These are phyloP conservation scores for Discostella pseudostelligera DNA, from an alignment of 108 stramenopile genomes.

Conservation along the genomic window DNA sequence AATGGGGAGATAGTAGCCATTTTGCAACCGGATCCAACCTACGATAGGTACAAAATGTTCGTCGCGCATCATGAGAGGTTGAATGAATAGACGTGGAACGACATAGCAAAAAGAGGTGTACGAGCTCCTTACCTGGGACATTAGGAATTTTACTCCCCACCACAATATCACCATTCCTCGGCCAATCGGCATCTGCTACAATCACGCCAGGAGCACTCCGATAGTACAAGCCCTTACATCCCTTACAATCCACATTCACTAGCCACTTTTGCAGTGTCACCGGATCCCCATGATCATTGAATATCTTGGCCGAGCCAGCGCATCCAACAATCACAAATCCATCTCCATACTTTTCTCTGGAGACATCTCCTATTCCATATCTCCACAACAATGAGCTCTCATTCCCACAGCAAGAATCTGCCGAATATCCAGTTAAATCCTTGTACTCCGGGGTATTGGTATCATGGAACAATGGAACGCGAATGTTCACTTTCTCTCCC, in stretches of 20 bases:
- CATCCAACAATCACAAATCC: slow-evolving; percentile 81
- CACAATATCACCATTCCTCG: slow-evolving; percentile 88
- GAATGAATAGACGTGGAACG: slow-evolving; percentile 1
- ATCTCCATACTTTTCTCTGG: slow-evolving; percentile 72
- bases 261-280: slow-evolving; percentile 82
- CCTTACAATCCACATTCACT: slow-evolving; percentile 84
- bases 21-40: slow-evolving; percentile 88
- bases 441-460: slow-evolving; percentile 86
- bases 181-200: slow-evolving; percentile 92
- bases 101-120: slow-evolving; percentile 1
- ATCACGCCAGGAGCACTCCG: slow-evolving; percentile 78
- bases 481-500: slow-evolving; percentile 91
- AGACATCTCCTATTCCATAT: slow-evolving; percentile 79
- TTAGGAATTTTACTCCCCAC: slow-evolving; percentile 80
- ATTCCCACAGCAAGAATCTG: slow-evolving; percentile 32
- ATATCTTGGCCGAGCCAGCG: slow-evolving; percentile 54
- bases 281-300: slow-evolving; percentile 60
- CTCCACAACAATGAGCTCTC: slow-evolving; percentile 84
- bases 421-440: slow-evolving; percentile 34
- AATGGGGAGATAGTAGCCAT: slow-evolving; percentile 90
- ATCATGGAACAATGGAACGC: slow-evolving; percentile 94
- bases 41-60: background rate
- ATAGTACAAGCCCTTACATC: slow-evolving; percentile 83
- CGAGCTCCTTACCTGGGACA: slow-evolving; percentile 59
- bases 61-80: too few relatives aligned